These are phyloP conservation scores for Chrysopogon serrulatus DNA, from an alignment of 176 grass and related monocot species.

Conservation along the genomic window DNA sequence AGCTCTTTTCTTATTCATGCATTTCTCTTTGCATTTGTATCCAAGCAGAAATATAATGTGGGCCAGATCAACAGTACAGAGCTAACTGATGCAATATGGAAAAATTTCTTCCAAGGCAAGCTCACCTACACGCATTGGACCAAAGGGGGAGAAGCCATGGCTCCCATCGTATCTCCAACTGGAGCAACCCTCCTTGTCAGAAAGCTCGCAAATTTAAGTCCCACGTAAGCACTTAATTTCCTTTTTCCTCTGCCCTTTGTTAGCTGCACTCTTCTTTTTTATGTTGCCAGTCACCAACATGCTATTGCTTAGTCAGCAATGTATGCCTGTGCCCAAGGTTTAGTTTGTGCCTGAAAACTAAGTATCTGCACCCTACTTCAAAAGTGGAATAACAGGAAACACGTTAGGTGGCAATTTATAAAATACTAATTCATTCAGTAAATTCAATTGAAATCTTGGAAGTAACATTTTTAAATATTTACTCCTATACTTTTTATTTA, in stretches of 20 bases:
- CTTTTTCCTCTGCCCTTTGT: background rate
- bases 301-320: background rate
- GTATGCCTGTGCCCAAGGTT: background rate
- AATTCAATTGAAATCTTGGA: background rate
- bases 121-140: conserved; percentile 65
- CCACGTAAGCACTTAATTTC: conserved; percentile 33
- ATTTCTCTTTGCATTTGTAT: background rate
- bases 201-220: conserved; percentile 56
- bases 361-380: background rate
- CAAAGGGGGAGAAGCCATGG: conserved; percentile 81
- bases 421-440: background rate
- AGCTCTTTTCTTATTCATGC: background rate
- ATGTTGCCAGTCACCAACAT: background rate
- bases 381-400: background rate
- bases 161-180: conserved; percentile 31
- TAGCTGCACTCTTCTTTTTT: background rate
- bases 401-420: background rate
- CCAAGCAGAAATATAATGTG: conserved; percentile 76
- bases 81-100: conserved; percentile 64
- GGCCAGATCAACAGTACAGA: conserved; percentile 73
- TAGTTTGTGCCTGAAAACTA: background rate
- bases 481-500: background rate
- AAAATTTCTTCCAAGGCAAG: conserved; percentile 76
- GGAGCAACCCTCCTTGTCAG: conserved; percentile 73
- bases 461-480: background rate